Conservation (phyloP, 371 early-diverging fungal species). For the Thermomucor indicae-seudaticae region DNA sequence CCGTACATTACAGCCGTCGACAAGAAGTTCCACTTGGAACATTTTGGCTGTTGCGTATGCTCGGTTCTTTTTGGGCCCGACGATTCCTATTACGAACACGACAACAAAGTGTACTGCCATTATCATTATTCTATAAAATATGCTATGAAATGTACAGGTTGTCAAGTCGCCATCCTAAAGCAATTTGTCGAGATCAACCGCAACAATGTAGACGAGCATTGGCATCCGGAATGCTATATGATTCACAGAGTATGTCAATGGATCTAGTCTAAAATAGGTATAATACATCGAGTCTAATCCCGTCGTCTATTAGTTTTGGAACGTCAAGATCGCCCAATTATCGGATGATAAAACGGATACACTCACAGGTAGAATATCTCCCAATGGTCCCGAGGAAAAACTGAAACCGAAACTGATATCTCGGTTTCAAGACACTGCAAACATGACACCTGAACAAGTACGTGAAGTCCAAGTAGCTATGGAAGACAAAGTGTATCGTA, state of each 20-base stretch:
- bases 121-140: constrained; percentile 88
- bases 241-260: constrained; percentile 68
- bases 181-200: constrained; percentile 91
- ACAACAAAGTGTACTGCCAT: constrained; percentile 88
- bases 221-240: constrained; percentile 99
- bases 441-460: constrained; percentile 42
- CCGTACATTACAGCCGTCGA: constrained; percentile 91
- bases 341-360: background rate
- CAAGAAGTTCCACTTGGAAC: constrained; percentile 93
- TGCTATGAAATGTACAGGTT: constrained; percentile 81
- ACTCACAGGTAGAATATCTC: background rate
- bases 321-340: background rate
- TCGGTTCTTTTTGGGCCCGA: constrained; percentile 91
- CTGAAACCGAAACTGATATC: background rate
- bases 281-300: background rate
- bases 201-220: constrained; percentile 80
- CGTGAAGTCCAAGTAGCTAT: constrained; percentile 47
- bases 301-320: background rate
- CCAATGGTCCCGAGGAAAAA: background rate
- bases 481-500: constrained; percentile 80
- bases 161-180: constrained; percentile 89
- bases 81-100: constrained; percentile 94
- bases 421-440: constrained; percentile 16
- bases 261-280: background rate
- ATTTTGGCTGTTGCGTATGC: constrained; percentile 95